These are phyloP conservation scores for Acrodontium crateriforme DNA, from an alignment of 2,329 filamentous ascomycete species.

Conservation along the genomic window DNA sequence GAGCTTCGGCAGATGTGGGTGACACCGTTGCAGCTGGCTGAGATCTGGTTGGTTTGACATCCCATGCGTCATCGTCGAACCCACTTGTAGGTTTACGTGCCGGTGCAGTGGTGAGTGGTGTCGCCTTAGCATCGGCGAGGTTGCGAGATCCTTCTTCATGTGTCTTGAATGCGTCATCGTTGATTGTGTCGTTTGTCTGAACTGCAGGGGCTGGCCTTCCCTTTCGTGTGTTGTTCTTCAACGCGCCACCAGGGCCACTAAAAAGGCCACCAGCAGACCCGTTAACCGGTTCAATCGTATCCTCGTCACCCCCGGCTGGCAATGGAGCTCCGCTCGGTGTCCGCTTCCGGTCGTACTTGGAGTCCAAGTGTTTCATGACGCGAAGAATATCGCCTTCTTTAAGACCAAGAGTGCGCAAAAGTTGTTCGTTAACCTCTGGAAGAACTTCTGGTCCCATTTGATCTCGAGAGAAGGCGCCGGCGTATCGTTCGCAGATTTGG, in stretches of 20 bases:
- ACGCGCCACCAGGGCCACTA: slow-evolving; percentile 76
- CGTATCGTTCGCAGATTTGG: slow-evolving; percentile 86
- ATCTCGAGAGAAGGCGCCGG: slow-evolving; percentile 75
- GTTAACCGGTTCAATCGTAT: slow-evolving; percentile 16
- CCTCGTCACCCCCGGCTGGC: slow-evolving; percentile 43
- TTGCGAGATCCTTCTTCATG: slow-evolving; percentile 32
- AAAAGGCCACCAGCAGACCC: slow-evolving; percentile 69
- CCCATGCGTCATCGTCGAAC: slow-evolving; percentile 97
- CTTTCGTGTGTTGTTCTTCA: slow-evolving; percentile 91
- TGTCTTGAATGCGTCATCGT: slow-evolving; percentile 70
- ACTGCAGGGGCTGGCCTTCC: slow-evolving; percentile 77
- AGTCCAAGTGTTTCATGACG: slow-evolving; percentile 79
- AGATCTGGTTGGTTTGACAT: slow-evolving; percentile 70
- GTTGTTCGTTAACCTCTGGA: slow-evolving; percentile 71
- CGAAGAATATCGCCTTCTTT: slow-evolving; percentile 95
- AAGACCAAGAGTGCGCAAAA: slow-evolving; percentile 77
- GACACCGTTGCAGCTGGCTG: slow-evolving; percentile 30
- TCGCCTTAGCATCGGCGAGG: slow-evolving; percentile 34
- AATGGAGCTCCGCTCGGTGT: slow-evolving; percentile 14
- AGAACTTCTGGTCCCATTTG: slow-evolving; percentile 93
- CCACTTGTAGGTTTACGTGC: slow-evolving; percentile 38
- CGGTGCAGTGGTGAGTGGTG: slow-evolving; percentile 36
- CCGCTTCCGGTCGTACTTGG: slow-evolving; percentile 54
- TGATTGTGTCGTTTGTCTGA: slow-evolving; percentile 71
- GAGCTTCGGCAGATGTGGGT: slow-evolving; percentile 15